Percentiles rank a stretch among this genome's conserved stretches.
These are phyloP conservation scores for Allomyces arbusculus DNA, from an alignment of 192 early-diverging fungal genomes.

Conservation along the genomic window DNA sequence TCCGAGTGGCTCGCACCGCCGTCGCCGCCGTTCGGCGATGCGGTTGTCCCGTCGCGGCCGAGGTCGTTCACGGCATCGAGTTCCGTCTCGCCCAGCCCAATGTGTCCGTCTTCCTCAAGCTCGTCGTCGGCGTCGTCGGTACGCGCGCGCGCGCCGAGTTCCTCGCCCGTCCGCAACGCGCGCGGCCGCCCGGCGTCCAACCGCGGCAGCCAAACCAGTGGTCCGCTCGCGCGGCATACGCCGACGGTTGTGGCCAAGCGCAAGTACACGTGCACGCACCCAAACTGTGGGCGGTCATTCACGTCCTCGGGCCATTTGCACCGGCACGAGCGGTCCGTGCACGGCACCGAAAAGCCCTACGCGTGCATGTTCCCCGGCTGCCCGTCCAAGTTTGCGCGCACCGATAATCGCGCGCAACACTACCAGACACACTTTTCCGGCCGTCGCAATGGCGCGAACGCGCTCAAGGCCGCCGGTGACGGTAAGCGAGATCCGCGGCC, in stretches of 20 bases:
- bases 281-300: conserved; percentile 52
- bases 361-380: conserved; percentile 45
- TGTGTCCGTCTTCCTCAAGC: no score
- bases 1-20: no score
- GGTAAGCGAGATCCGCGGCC: not conserved
- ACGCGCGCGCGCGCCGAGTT: no score
- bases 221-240: not conserved
- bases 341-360: conserved; percentile 68
- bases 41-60: no score
- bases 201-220: not conserved
- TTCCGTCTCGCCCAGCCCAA: no score
- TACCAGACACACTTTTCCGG: conserved; percentile 55
- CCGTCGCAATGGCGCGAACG: not conserved
- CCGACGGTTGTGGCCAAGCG: conserved; percentile 28
- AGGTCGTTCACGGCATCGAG: no score
- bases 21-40: no score
- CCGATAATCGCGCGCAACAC: conserved; percentile 78
- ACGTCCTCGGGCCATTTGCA: conserved; percentile 71
- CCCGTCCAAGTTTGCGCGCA: conserved; percentile 49
- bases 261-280: conserved; percentile 45
- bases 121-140: no score
- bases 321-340: conserved; percentile 50
- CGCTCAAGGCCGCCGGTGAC: not conserved
- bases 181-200: no score
- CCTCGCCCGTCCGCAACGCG: no score